Base-by-base conservation (phyloP, 192 early-diverging fungal genomes). In the Paraglomus occultum region DNA sequence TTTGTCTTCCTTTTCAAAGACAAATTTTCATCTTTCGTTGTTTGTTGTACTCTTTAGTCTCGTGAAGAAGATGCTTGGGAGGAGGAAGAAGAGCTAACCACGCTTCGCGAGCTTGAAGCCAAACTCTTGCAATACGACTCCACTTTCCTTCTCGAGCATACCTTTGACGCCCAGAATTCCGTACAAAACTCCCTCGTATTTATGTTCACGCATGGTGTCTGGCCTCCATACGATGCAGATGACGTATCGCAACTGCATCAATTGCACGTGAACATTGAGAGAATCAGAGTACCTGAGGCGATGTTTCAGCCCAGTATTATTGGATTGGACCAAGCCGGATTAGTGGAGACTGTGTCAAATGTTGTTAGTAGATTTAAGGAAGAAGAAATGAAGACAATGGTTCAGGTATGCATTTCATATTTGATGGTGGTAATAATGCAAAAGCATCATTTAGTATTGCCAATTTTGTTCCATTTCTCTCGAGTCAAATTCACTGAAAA, bases 231-330 rank as follows among this genome's bases (percentile, higher is more conserved):
- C 49, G 87, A 90, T 70, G 80, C 91, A 11, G 79, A 83, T 9
- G 87, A 87, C 53, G 78, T 83, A 6, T 84, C 82, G 0, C 89
- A 89, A 55, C 81, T 83, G 39, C 89, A 92, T 78, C 94, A 95
- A 70, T 76, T 96, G 6, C 93, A 93, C 74, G 75, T 95, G 40
- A 96, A 96, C 71, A 82, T 96, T n/a, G 95, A 96, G 76, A 87
- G 93, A 44, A 88, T 91, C 23, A 78, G 93, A 11, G 93, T 95
- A 45, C 93, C 94, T 2, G 95, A 96, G 77, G 88, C 85, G 1
- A 73, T 95, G n/a, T 96, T 96, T 82, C 91, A 95, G 48, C 95
- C 95, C 5, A 80, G 82, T 10, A 89, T 95, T 20, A 76, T 91
- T 49, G 95, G 95, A 15, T 77, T 95, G 3, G 94, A 96, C 71